Evolutionary conservation across 2,329 filamentous ascomycete genomes (phyloP).

Genomic region (Talaromyces sp.): DNA sequence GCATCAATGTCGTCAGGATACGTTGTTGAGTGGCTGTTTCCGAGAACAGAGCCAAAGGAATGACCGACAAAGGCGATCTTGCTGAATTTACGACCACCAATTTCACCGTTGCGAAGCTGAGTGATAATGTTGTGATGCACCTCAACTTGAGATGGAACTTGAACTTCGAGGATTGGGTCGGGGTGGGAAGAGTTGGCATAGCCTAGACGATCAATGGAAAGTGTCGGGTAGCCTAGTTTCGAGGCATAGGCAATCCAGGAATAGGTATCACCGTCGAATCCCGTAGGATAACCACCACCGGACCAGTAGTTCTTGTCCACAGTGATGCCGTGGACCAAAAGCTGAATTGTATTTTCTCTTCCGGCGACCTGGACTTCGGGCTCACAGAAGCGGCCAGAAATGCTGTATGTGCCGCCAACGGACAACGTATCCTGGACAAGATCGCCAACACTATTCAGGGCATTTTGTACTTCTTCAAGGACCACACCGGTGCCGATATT

Average conservation of each 20-base stretch:
- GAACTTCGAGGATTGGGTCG: neutral
- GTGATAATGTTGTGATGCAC: neutral
- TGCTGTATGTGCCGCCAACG: slow-evolving; percentile 3
- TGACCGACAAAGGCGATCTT: neutral
- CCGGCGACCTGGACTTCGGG: neutral
- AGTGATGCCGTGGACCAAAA: slow-evolving; percentile 3
- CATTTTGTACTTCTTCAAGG: slow-evolving; percentile 3
- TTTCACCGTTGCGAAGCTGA: neutral
- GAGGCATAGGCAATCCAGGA: slow-evolving; percentile 8
- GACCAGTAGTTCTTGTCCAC: slow-evolving; percentile 10
- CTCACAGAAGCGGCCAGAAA: slow-evolving; percentile 6
- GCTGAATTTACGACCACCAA: neutral
- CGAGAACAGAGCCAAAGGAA: neutral
- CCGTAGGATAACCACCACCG: slow-evolving; percentile 1
- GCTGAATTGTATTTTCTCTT: neutral
- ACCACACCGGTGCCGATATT: neutral
- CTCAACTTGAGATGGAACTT: neutral
- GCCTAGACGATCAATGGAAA: neutral
- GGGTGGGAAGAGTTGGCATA: neutral
- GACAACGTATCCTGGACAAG: slow-evolving; percentile 3
- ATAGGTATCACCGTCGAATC: slow-evolving; percentile 4
- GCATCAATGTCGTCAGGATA: neutral
- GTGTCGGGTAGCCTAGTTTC: neutral
- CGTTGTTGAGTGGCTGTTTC: neutral
- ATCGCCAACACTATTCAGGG: neutral